Conservation (phyloP, 768 basidiomycete genomes). For the Hericium coralloides region DNA sequence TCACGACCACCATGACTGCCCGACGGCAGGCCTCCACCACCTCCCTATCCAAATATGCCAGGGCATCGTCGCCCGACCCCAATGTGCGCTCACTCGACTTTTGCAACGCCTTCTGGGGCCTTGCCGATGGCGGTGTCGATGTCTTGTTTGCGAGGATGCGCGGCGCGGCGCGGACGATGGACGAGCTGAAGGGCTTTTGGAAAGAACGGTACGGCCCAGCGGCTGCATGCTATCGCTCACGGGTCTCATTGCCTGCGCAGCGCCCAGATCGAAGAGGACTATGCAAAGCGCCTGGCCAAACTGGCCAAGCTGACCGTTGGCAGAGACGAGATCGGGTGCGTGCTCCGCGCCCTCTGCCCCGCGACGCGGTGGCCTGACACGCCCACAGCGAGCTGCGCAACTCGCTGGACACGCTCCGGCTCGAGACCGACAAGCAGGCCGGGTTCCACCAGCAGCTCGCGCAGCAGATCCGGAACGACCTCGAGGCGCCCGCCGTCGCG, state of each 20-base stretch:
- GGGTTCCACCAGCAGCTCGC: constrained; percentile 65
- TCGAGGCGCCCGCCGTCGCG: constrained; percentile 55
- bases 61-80: constrained; percentile 42
- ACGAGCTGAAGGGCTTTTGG: constrained; percentile 84
- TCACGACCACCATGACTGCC: constrained; percentile 46
- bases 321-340: constrained; percentile 90
- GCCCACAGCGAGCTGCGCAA: constrained; percentile 63
- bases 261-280: constrained; percentile 89
- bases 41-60: constrained; percentile 64
- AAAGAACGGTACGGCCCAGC: constrained; percentile 71
- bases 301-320: constrained; percentile 72
- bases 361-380: neutral
- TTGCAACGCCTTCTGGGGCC: constrained; percentile 96
- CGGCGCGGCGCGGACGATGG: constrained; percentile 76
- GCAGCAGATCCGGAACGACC: constrained; percentile 61
- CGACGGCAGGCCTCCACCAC: constrained; percentile 77
- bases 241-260: constrained; percentile 31
- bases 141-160: constrained; percentile 87
- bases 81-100: constrained; percentile 62
- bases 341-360: constrained; percentile 10
- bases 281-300: constrained; percentile 76
- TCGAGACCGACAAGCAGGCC: constrained; percentile 81
- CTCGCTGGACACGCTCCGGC: constrained; percentile 68
- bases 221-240: neutral
- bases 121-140: constrained; percentile 80